phyloP scores from a whole-genome alignment of 495 filamentous ascomycete species.

The Platismatia glauca region DNA sequence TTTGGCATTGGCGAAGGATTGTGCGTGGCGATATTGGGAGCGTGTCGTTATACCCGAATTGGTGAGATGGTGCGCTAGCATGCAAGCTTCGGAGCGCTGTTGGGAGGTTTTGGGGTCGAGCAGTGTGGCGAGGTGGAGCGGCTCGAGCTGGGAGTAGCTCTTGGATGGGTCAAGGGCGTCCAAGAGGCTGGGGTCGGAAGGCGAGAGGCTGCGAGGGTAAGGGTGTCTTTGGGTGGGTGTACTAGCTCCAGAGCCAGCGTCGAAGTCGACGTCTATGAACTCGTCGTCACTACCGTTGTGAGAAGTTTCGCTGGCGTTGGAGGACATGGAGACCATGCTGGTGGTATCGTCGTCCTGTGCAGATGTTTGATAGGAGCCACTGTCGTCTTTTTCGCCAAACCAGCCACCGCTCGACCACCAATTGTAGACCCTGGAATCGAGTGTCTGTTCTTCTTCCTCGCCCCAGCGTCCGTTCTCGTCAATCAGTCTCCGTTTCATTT shows the following conservation, averaged over 20 bases:
- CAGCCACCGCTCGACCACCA: conserved; percentile 75
- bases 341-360: conserved; percentile 57
- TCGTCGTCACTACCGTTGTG: conserved; percentile 43
- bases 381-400: conserved; percentile 72
- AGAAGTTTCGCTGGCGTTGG: conserved; percentile 41
- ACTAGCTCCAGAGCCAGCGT: conserved; percentile 49
- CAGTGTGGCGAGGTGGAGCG: conserved; percentile 59
- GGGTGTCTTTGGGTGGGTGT: conserved; percentile 62
- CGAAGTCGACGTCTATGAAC: conserved; percentile 37
- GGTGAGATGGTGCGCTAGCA: conserved; percentile 72
- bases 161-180: conserved; percentile 30
- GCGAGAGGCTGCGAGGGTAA: conserved; percentile 23
- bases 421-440: conserved; percentile 64
- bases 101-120: conserved; percentile 72
- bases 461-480: conserved; percentile 25
- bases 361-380: conserved; percentile 55
- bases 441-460: conserved; percentile 47
- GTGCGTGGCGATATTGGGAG: conserved; percentile 57
- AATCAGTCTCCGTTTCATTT: conserved; percentile 52
- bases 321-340: conserved; percentile 62
- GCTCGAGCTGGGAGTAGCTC: conserved; percentile 13
- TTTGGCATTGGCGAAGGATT: conserved; percentile 55
- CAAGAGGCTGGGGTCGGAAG: neutral
- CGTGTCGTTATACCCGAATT: conserved; percentile 69
- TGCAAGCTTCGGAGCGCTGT: conserved; percentile 68